These are phyloP conservation scores for Xylariaceae sp. DNA, from an alignment of 2,329 filamentous ascomycete species.

Conservation along the genomic window DNA sequence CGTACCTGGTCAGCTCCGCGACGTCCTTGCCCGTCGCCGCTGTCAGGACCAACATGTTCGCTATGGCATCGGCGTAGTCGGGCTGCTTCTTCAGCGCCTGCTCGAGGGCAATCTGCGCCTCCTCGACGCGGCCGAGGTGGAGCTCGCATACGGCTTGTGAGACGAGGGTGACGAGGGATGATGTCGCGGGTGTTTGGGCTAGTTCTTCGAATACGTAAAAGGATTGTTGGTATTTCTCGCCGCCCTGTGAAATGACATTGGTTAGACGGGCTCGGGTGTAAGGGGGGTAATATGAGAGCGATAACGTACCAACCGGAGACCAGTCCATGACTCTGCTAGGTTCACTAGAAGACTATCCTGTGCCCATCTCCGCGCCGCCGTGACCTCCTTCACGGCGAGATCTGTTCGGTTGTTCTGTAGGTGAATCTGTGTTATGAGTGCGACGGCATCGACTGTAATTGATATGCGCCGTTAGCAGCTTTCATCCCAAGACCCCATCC, in stretches of 20 bases:
- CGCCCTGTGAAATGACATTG: too few relatives aligned
- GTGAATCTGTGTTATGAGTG: conserved; percentile 86
- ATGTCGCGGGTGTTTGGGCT: conserved; percentile 76
- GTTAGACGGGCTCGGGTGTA: neutral
- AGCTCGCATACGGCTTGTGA: conserved; percentile 88
- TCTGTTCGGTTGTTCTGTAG: conserved; percentile 88
- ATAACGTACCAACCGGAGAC: conserved; percentile 66
- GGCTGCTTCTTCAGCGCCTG: conserved; percentile 72
- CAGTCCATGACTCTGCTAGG: conserved; percentile 92
- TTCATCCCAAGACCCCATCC: neutral
- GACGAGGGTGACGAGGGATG: conserved; percentile 69
- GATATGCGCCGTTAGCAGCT: neutral
- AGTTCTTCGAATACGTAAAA: conserved; percentile 98
- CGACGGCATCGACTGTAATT: conserved; percentile 62
- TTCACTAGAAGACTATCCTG: conserved; percentile 94
- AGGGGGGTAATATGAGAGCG: neutral
- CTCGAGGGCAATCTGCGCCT: conserved; percentile 81
- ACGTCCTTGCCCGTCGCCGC: conserved; percentile 69
- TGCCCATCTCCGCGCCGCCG: conserved; percentile 82
- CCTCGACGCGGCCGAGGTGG: conserved; percentile 80
- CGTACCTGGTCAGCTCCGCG: conserved; percentile 57
- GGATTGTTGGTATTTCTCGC: conserved; percentile 91
- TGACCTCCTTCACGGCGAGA: conserved; percentile 83
- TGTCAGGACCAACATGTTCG: conserved; percentile 76
- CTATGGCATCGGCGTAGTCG: conserved; percentile 66